A percentile compares a stretch with the other conserved stretches of the same genome.
These are phyloP conservation scores for Metschnikowia corniflorae DNA, from an alignment of 805 yeast genomes.

Conservation along the genomic window DNA sequence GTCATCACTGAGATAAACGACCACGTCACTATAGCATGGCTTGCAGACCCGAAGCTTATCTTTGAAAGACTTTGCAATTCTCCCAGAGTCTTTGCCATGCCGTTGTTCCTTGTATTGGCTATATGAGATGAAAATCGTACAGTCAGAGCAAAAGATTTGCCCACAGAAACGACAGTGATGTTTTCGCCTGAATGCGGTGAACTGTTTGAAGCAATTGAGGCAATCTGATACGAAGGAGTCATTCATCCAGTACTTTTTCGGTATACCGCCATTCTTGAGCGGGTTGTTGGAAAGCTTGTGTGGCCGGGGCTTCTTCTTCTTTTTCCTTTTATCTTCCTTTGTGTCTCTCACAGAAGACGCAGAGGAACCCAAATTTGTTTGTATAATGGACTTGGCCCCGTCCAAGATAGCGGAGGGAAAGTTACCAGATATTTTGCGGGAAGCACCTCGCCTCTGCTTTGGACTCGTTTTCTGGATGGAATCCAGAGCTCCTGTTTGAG, in stretches of 20 bases:
- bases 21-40: conserved; percentile 71
- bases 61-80: conserved; percentile 36
- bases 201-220: conserved; percentile 72
- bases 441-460: conserved; percentile 7
- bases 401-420: conserved; percentile 33
- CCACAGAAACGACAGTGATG: conserved; percentile 97
- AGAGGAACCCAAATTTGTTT: conserved; percentile 29
- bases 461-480: background rate
- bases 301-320: conserved; percentile 27
- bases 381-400: conserved; percentile 36
- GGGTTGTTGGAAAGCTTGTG: conserved; percentile 38
- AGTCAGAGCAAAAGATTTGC: conserved; percentile 83
- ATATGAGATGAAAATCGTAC: conserved; percentile 69
- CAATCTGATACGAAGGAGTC: conserved; percentile 91
- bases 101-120: conserved; percentile 45
- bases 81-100: conserved; percentile 13
- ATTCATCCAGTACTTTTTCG: conserved; percentile 91
- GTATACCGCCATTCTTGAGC: conserved; percentile 49
- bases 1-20: conserved; percentile 66
- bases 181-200: conserved; percentile 81
- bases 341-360: conserved; percentile 27
- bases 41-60: conserved; percentile 77
- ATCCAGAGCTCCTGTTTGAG: background rate
- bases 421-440: conserved; percentile 29
- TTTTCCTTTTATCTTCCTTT: conserved; percentile 14